Evolutionary conservation across 371 early-diverging fungal genomes (phyloP).

Genomic region (Rhizopus microsporus): DNA sequence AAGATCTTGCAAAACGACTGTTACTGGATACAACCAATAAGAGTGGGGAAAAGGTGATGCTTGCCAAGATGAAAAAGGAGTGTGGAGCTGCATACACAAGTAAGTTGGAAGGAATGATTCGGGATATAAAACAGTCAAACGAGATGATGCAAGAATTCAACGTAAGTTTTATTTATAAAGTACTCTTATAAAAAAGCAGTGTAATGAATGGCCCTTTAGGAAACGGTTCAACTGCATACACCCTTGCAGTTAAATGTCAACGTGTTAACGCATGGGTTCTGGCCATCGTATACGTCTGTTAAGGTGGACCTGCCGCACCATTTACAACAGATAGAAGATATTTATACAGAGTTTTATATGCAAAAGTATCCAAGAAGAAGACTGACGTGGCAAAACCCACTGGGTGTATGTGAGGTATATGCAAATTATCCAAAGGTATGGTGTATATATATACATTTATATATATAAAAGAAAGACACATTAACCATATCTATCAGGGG

Average conservation of each 20-base stretch:
- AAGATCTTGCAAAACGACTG: slow-evolving; percentile 88
- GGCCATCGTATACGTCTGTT: slow-evolving; percentile 89
- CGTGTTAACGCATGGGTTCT: slow-evolving; percentile 85
- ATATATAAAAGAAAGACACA: neutral
- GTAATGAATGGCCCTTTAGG: neutral
- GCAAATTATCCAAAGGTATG: slow-evolving; percentile 65
- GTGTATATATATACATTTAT: neutral
- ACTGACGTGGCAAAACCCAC: slow-evolving; percentile 84
- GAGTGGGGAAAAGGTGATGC: slow-evolving; percentile 85
- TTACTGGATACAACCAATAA: slow-evolving; percentile 69
- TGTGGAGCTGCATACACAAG: slow-evolving; percentile 89
- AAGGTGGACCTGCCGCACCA: slow-evolving; percentile 63
- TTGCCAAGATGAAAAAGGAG: slow-evolving; percentile 83
- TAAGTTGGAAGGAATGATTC: slow-evolving; percentile 94
- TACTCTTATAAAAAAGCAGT: neutral
- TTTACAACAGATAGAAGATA: slow-evolving; percentile 59
- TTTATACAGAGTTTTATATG: slow-evolving; percentile 77
- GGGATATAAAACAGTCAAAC: slow-evolving; percentile 80
- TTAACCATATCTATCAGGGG: slow-evolving; percentile 35
- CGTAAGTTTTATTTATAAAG: slow-evolving; percentile 33
- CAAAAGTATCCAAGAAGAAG: slow-evolving; percentile 75
- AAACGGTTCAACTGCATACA: neutral
- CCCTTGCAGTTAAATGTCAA: slow-evolving; percentile 60
- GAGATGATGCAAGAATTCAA: slow-evolving; percentile 70
- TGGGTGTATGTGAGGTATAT: slow-evolving; percentile 76